Evolutionary conservation across 352 stramenopile species (phyloP).

Genomic region (Phytophthora cactorum): DNA sequence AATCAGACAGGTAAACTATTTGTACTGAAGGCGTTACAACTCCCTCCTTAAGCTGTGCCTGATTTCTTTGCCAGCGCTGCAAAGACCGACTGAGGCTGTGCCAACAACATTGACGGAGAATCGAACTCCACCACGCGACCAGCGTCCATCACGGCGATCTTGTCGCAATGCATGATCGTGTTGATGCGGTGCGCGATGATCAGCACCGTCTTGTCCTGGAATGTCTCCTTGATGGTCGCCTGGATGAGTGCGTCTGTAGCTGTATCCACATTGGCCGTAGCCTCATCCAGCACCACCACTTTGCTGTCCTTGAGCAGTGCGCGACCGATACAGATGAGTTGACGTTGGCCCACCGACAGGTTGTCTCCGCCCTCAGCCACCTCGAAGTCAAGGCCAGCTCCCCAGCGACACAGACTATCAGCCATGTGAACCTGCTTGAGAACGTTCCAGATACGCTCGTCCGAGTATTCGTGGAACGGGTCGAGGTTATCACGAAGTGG

Average conservation of each 20-base stretch:
- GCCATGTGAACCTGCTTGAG: conserved; percentile 73
- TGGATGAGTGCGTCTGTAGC: conserved; percentile 60
- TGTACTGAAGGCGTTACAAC: no score
- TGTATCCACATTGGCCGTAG: conserved; percentile 86
- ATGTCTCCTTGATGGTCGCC: conserved; percentile 87
- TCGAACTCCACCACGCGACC: conserved; percentile 92
- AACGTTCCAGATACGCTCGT: conserved; percentile 71
- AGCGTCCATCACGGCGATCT: conserved; percentile 90
- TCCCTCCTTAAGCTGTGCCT: conserved; percentile 2
- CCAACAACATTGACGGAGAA: conserved; percentile 65
- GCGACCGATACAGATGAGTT: conserved; percentile 95
- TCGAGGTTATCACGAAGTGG: conserved; percentile 93
- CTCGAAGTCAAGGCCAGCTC: conserved; percentile 77
- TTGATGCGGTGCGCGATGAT: conserved; percentile 69
- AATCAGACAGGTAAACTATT: no score
- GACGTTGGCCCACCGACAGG: conserved; percentile 93
- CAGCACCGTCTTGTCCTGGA: conserved; percentile 89
- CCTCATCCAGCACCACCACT: conserved; percentile 97
- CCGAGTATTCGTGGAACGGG: conserved; percentile 83
- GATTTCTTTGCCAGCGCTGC: conserved; percentile 42
- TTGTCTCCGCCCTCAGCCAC: conserved; percentile 94
- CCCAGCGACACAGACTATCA: conserved; percentile 55
- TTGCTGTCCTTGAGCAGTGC: conserved; percentile 90
- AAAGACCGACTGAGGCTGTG: conserved; percentile 60
- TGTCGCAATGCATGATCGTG: conserved; percentile 94